These are phyloP conservation scores for Aaosphaeria arxii DNA, from an alignment of 2,329 filamentous ascomycete genomes.

Conservation along the genomic window DNA sequence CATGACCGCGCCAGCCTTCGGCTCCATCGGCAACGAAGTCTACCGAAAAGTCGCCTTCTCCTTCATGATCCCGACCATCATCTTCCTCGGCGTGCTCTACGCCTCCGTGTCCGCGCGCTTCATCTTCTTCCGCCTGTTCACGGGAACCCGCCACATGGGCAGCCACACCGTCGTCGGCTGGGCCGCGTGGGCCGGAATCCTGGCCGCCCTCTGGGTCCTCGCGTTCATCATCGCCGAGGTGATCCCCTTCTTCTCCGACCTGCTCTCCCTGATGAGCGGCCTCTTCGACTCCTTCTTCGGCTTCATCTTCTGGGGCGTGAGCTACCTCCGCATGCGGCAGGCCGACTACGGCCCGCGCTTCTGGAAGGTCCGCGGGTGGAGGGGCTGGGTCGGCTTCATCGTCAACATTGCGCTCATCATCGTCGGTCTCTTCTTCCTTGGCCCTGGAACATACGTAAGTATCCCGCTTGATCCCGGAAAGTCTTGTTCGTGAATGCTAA, in stretches of 20 bases:
- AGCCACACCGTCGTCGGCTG: conserved; percentile 81
- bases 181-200: conserved; percentile 72
- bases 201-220: conserved; percentile 74
- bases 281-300: conserved; percentile 92
- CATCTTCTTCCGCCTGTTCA: conserved; percentile 86
- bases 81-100: conserved; percentile 88
- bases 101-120: conserved; percentile 88
- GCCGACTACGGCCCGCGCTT: conserved; percentile 59
- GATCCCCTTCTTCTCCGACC: conserved; percentile 87
- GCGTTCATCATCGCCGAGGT: conserved; percentile 91
- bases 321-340: conserved; percentile 72
- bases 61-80: conserved; percentile 93
- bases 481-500: background rate
- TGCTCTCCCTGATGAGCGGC: conserved; percentile 73
- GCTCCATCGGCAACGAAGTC: conserved; percentile 67
- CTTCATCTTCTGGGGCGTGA: conserved; percentile 91
- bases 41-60: conserved; percentile 89
- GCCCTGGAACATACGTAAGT: conserved; percentile 75
- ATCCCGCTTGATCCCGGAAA: background rate
- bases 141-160: conserved; percentile 73
- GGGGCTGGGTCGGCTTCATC: conserved; percentile 53
- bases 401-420: conserved; percentile 72
- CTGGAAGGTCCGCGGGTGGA: conserved; percentile 53
- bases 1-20: conserved; percentile 83
- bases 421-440: conserved; percentile 77